Conservation (phyloP, 169 alveolate species). For the Plasmodium gaboni region DNA sequence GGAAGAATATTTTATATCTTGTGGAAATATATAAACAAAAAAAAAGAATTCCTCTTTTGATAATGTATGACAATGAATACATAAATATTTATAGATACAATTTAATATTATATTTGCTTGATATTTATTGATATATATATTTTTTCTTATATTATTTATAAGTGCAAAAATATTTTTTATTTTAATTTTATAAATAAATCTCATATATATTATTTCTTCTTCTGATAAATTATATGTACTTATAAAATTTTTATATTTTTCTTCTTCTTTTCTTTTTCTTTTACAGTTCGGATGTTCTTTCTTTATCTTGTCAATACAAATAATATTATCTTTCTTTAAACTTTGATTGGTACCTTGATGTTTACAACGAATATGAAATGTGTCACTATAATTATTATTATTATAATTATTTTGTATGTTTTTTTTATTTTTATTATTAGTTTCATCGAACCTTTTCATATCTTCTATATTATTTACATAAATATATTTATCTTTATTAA, state of each 20-base stretch:
- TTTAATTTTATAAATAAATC: constrained; percentile 40
- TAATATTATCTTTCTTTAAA: background rate
- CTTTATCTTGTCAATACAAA: background rate
- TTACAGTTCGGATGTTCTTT: background rate
- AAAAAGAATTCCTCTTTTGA: constrained; percentile 19
- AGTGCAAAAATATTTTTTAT: constrained; percentile 36
- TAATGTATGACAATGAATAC: constrained; percentile 27
- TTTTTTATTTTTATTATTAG: background rate
- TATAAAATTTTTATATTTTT: background rate
- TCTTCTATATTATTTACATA: constrained; percentile 26
- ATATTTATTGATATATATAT: constrained; percentile 22
- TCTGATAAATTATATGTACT: constrained; percentile 30
- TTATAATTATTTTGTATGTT: too few relatives aligned
- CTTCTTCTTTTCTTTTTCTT: constrained; percentile 11
- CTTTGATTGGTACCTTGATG: background rate
- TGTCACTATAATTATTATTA: too few relatives aligned
- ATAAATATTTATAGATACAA: constrained; percentile 51
- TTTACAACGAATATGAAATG: too few relatives aligned
- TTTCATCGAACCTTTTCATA: constrained; percentile 12
- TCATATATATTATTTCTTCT: constrained; percentile 55
- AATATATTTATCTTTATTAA: constrained; percentile 37
- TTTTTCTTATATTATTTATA: constrained; percentile 42
- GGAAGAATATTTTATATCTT: constrained; percentile 20
- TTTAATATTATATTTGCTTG: constrained; percentile 15
- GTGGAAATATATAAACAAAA: constrained; percentile 44